Evolutionary conservation across 2,329 filamentous ascomycete species (phyloP), one percentile per base, ranked within the genome.

Genomic region (Microcyclospora pomicola): DNA sequence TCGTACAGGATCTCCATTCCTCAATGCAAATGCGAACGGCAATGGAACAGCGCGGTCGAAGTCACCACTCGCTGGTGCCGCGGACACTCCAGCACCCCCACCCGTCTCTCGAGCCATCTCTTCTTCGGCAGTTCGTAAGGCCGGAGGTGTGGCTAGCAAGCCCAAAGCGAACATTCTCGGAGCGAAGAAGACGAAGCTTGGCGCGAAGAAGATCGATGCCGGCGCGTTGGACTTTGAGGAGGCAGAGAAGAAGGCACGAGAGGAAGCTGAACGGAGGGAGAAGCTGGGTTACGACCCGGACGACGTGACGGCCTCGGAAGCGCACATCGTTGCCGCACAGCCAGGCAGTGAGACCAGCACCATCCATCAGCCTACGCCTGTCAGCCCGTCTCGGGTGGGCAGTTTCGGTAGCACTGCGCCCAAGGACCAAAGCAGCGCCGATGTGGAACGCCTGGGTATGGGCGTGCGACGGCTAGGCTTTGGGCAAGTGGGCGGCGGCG

Each of bases 281-380:
- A 94, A 93, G 64, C 69, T 98, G 15, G 91, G 91, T 30, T 98
- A 98, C 55, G 86, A 98, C 52, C 85, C 87, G 1, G 82, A 95
- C 46, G 87, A 85, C 14, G 88, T 93, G 48, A 61, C 73, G 73
- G 49, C 72, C 60, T 45, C 41, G 9, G 61, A 64, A 43, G 59
- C 59, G 27, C 50, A 59, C 27, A 60, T 64, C 15, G 30, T 9
- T n/a, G 56, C 58, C 29, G 68, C 74, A 41, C 65, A 70, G 48
- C 51, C 55, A 6, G 49, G 43, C n/a, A 43, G 38, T 31, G 50
- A 51, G 16, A 69, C 73, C 41, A 69, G 73, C 12, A 72, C 72
- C 37, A 78, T 92, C 47, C 68, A 76, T n/a, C 65, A 81, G 15
- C 82, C 88, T 1, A 82, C 82, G 1, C 83, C 87, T 0, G 68